Conservation (phyloP, 306 rosid genomes). For the Psophocarpus tetragonolobus region DNA sequence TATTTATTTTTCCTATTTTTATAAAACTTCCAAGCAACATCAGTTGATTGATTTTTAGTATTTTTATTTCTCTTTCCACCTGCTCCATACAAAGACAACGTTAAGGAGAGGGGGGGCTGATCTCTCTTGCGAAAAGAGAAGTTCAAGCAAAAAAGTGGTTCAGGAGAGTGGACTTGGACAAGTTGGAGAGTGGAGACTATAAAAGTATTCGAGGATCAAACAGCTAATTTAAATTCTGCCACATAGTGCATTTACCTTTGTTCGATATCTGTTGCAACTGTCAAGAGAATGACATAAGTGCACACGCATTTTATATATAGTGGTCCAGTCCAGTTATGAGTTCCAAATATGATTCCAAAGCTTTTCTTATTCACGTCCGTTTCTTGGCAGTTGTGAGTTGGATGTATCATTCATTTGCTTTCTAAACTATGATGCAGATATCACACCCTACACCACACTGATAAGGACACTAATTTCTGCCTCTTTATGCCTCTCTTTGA, state of each 20-base stretch:
- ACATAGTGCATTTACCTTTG: neutral
- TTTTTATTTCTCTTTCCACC: neutral
- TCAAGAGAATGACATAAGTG: conserved; percentile 1
- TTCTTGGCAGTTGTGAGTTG: neutral
- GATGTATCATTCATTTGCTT: neutral
- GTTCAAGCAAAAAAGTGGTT: conserved; percentile 10
- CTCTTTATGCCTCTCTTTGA: conserved; percentile 98
- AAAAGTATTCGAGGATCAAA: neutral
- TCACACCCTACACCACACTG: conserved; percentile 76
- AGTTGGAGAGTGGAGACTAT: neutral
- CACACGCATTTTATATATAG: neutral
- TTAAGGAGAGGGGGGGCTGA: neutral
- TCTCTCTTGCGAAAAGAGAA: conserved; percentile 5
- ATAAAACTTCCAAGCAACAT: neutral
- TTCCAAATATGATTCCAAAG: neutral
- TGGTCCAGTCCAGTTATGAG: conserved; percentile 20
- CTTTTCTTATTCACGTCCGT: neutral
- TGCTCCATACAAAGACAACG: neutral
- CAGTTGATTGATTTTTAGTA: neutral
- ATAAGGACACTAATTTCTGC: conserved; percentile 82
- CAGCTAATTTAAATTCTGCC: neutral
- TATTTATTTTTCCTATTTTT: neutral
- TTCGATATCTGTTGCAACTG: conserved; percentile 14
- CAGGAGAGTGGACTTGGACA: neutral
- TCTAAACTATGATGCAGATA: conserved; percentile 58